phyloP scores from a whole-genome alignment of 805 yeast genomes.

The Spathaspora gorwiae region DNA sequence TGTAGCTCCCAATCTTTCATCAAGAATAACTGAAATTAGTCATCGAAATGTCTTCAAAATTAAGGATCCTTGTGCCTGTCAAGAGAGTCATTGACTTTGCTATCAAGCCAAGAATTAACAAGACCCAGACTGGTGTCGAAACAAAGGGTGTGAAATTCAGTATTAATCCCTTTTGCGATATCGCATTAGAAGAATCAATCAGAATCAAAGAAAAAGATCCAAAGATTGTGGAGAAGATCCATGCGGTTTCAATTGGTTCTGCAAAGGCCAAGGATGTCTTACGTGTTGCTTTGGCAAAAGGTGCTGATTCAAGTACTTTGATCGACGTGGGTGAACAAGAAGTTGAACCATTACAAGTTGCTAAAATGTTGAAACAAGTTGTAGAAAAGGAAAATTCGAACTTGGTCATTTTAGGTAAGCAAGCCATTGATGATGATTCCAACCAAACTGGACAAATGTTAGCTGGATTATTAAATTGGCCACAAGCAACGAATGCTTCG shows the following conservation, averaged over 20 bases:
- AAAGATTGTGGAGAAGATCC: conserved; percentile 69
- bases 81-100: conserved; percentile 94
- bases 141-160: conserved; percentile 86
- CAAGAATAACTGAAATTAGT: too few species aligned
- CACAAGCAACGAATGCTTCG: conserved; percentile 93
- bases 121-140: conserved; percentile 78
- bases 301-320: conserved; percentile 82
- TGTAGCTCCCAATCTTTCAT: too few species aligned
- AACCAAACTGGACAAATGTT: conserved; percentile 96
- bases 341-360: conserved; percentile 84
- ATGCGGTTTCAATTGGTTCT: conserved; percentile 90
- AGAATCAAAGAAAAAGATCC: conserved; percentile 66
- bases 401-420: conserved; percentile 88
- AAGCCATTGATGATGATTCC: conserved; percentile 92
- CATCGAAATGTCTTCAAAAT: conserved; percentile 34
- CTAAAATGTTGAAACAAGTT: conserved; percentile 73
- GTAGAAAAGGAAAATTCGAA: conserved; percentile 70
- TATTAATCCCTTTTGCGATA: conserved; percentile 96
- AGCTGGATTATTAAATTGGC: conserved; percentile 92
- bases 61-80: conserved; percentile 84
- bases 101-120: conserved; percentile 86
- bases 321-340: conserved; percentile 70
- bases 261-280: conserved; percentile 81
- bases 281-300: conserved; percentile 90
- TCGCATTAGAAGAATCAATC: conserved; percentile 93